Conservation (phyloP, 495 filamentous ascomycete genomes). For the Xylona heveae region DNA sequence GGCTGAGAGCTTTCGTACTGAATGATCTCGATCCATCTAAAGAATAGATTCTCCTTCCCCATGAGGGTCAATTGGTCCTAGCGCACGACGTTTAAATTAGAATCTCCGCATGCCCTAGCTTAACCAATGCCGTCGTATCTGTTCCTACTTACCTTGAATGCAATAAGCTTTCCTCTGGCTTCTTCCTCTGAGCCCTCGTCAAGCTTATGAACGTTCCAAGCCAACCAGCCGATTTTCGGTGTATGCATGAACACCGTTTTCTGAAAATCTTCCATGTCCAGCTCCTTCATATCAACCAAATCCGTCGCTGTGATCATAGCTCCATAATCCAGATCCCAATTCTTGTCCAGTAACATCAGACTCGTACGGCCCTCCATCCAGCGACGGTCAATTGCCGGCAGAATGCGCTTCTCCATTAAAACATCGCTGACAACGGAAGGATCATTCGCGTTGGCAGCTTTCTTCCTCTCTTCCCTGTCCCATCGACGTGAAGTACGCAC, state of each 20-base stretch:
- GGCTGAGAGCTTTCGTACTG: constrained; percentile 59
- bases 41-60: constrained; percentile 71
- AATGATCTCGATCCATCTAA: constrained; percentile 64
- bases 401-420: constrained; percentile 23
- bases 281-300: constrained; percentile 36
- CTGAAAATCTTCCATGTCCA: constrained; percentile 34
- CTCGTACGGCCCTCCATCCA: constrained; percentile 49
- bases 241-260: constrained; percentile 43
- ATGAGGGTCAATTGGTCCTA: constrained; percentile 42
- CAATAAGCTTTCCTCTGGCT: constrained; percentile 43
- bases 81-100: too few species aligned
- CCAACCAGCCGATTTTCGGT: constrained; percentile 43
- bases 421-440: constrained; percentile 20
- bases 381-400: constrained; percentile 40
- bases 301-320: constrained; percentile 47
- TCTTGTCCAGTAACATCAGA: constrained; percentile 52
- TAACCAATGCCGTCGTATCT: too few species aligned
- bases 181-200: too few species aligned
- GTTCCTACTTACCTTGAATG: too few species aligned
- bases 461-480: constrained; percentile 15
- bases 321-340: constrained; percentile 65
- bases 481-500: constrained; percentile 45
- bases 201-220: constrained; percentile 31
- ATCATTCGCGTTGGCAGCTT: constrained; percentile 21
- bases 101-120: too few species aligned